These are phyloP conservation scores for Dictyostelium capitatum DNA, from an alignment of 78 protist genomes.

Conservation along the genomic window DNA sequence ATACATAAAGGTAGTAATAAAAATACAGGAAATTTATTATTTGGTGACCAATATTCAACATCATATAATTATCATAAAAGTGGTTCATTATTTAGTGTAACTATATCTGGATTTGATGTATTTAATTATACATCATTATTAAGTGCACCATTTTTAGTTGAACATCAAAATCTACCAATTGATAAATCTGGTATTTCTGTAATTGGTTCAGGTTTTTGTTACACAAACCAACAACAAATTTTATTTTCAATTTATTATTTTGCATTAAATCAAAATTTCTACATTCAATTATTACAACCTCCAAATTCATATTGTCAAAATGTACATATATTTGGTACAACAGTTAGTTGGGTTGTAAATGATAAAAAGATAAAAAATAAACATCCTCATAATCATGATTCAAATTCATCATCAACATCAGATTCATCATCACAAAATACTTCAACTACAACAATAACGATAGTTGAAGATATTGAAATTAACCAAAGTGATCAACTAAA, in stretches of 20 bases:
- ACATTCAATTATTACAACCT: background rate
- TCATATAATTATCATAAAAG: background rate
- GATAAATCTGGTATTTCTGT: background rate
- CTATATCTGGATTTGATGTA: background rate
- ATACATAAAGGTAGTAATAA: too few relatives aligned
- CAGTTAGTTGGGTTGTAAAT: background rate
- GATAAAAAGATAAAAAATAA: background rate
- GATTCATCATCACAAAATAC: too few relatives aligned
- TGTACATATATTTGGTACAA: background rate
- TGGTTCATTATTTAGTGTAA: background rate
- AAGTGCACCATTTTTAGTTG: background rate
- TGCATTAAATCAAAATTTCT: background rate
- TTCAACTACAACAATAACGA: too few relatives aligned
- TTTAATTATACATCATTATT: background rate
- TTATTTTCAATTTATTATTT: background rate
- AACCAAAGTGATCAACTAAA: too few relatives aligned
- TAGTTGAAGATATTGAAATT: too few relatives aligned
- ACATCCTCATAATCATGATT: background rate
- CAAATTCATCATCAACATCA: too few relatives aligned
- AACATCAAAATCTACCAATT: background rate
- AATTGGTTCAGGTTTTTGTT: background rate
- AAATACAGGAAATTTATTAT: background rate
- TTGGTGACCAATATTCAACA: background rate
- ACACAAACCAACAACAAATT: background rate
- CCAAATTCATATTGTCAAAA: background rate